These are phyloP conservation scores for Amylostereum areolatum DNA, from an alignment of 1,284 basidiomycete genomes.

Conservation along the genomic window DNA sequence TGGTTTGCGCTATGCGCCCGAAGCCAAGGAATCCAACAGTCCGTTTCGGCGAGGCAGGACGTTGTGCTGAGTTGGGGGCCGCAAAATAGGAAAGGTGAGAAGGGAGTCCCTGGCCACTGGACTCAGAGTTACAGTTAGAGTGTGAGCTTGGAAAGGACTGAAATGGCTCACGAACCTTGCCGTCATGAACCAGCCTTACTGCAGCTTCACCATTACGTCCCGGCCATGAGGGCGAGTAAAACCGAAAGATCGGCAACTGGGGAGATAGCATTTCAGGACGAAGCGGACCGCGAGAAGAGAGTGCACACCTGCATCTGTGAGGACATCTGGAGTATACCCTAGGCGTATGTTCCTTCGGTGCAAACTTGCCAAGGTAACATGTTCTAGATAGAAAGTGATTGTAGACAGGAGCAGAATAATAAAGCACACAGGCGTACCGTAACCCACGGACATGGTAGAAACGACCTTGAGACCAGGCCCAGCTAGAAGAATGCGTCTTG, in stretches of 20 bases:
- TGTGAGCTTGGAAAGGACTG: not conserved
- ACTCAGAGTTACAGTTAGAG: conserved; percentile 29
- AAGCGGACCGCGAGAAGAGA: not conserved
- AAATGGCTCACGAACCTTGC: conserved; percentile 41
- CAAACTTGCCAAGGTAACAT: conserved; percentile 66
- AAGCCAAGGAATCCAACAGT: conserved; percentile 92
- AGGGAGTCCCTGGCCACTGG: conserved; percentile 47
- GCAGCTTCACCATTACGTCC: conserved; percentile 71
- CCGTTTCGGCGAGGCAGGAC: conserved; percentile 41
- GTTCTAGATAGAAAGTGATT: conserved; percentile 49
- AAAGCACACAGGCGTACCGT: conserved; percentile 43
- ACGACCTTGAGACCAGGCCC: conserved; percentile 71
- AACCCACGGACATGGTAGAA: conserved; percentile 89
- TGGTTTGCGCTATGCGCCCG: conserved; percentile 85
- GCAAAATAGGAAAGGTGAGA: conserved; percentile 78
- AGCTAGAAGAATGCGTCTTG: conserved; percentile 33
- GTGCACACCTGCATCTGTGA: conserved; percentile 75
- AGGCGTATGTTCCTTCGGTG: conserved; percentile 65
- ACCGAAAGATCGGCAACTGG: conserved; percentile 83
- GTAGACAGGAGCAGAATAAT: too few species aligned
- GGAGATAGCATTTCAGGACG: conserved; percentile 6
- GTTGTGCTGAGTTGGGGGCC: conserved; percentile 72
- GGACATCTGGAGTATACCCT: conserved; percentile 88
- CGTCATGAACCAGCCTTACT: conserved; percentile 59
- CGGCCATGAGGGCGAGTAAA: conserved; percentile 89